Base-by-base conservation (phyloP, 352 stramenopile species). In the Phytophthora hibernalis region DNA sequence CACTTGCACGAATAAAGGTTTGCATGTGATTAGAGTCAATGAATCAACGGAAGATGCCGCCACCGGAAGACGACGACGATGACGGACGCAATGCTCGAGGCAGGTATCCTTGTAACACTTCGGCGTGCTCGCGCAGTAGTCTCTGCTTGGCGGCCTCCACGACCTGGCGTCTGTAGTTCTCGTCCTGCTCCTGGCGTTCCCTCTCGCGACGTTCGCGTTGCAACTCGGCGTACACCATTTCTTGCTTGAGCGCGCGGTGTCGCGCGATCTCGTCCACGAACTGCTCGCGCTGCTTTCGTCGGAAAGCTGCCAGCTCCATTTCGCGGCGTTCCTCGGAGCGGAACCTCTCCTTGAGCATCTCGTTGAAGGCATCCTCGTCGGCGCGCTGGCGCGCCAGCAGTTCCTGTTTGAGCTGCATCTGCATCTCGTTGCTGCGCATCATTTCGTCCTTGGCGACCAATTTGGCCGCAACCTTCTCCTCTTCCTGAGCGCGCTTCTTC, bases 121-220 rank as follows among this genome's bases (percentile, higher is more conserved):
- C 72, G 45, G 90, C 88, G 68, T 97, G 91, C 64, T 97, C 85
- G 45, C 88, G 74, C 45, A 97, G 67, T 15, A 98, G 73, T 44
- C 89, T 76, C 52, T 83, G 83, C 61, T 92, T 92, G 56, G 92
- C 92, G 52, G 97, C 84, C 62, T 90, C 83, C 40, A 98, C 81
- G 42, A 97, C 82, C 65, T 85, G 72, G 61, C 89, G 79, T 43
- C 79, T 78, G 80, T 92, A 97, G 50, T 91, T 83, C 18, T 97
- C 84, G 61, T 95, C 76, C 43, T 88, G 68, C 52, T 85, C 82
- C 54, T 89, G 71, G 10, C 76, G 58, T 40, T 88, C 78, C 38
- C 77, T 66, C 53, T 96, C 89, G 49, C 73, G 81, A n/a, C 80
- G 62, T 69, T 97, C 85, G 70, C 68, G 87, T 63, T 95, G 67